These are phyloP conservation scores for Didymella lethalis DNA, from an alignment of 2,329 filamentous ascomycete species.

Conservation along the genomic window DNA sequence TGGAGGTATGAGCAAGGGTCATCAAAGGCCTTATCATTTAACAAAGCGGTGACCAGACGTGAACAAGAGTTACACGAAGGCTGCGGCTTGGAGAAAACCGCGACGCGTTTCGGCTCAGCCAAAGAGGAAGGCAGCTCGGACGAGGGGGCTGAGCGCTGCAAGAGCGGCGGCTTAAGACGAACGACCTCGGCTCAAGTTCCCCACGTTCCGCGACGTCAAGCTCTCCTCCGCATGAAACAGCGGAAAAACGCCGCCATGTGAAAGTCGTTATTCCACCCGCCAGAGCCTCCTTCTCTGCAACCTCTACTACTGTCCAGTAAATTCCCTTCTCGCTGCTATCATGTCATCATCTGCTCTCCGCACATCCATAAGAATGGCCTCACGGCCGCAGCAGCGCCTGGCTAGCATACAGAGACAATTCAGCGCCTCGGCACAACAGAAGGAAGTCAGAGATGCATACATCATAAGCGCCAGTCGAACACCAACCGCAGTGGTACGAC, in stretches of 20 bases:
- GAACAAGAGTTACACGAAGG: neutral
- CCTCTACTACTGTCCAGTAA: conserved; percentile 1
- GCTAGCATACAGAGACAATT: conserved; percentile 50
- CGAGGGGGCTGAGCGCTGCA: neutral
- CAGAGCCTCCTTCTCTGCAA: conserved; percentile 30
- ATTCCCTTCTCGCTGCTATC: conserved; percentile 11
- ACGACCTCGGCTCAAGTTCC: conserved; percentile 40
- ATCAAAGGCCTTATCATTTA: neutral
- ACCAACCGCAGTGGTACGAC: conserved; percentile 80
- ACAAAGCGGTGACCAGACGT: neutral
- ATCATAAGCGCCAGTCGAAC: conserved; percentile 91
- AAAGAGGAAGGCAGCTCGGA: neutral
- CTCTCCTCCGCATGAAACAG: conserved; percentile 27
- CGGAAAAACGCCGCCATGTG: conserved; percentile 44
- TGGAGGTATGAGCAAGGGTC: conserved; percentile 11
- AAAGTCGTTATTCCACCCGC: conserved; percentile 33
- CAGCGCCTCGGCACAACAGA: conserved; percentile 42
- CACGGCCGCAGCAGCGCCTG: conserved; percentile 48
- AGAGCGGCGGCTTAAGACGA: neutral
- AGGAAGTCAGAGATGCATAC: conserved; percentile 89
- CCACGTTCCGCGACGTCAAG: conserved; percentile 37
- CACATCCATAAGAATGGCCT: conserved; percentile 46
- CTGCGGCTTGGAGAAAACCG: conserved; percentile 2
- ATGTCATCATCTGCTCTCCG: conserved; percentile 47
- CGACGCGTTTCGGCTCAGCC: conserved; percentile 6